phyloP scores from a whole-genome alignment of 352 stramenopile genomes.

The Phytophthora sp. region DNA sequence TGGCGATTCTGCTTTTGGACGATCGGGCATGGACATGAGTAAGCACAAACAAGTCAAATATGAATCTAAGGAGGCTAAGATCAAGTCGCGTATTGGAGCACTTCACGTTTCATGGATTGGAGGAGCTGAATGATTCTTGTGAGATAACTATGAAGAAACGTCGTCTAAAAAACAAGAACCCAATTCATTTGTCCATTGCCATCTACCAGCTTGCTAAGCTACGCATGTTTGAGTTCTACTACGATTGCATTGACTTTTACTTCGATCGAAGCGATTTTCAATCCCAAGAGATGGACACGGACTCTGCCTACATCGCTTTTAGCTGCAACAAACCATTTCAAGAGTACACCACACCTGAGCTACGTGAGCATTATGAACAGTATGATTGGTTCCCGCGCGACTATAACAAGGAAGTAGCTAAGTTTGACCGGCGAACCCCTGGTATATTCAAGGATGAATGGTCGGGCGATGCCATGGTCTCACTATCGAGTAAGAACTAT shows the following conservation, averaged over 20 bases:
- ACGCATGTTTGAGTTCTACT: neutral
- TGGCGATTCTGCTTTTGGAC: neutral
- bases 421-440: neutral
- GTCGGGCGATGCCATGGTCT: neutral
- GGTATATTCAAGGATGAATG: neutral
- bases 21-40: neutral
- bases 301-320: neutral
- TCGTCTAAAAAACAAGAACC: too few species aligned
- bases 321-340: too few species aligned
- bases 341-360: too few species aligned
- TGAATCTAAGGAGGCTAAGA: too few species aligned
- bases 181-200: neutral
- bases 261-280: neutral
- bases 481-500: neutral
- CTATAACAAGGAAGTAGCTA: neutral
- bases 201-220: neutral
- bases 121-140: too few species aligned
- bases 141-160: too few species aligned
- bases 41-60: too few species aligned
- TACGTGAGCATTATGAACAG: too few species aligned
- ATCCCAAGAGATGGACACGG: neutral
- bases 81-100: too few species aligned
- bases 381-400: too few species aligned
- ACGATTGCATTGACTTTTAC: neutral
- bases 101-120: too few species aligned